Conservation (phyloP, 2,329 filamentous ascomycete genomes). For the Fusarium sp. region DNA sequence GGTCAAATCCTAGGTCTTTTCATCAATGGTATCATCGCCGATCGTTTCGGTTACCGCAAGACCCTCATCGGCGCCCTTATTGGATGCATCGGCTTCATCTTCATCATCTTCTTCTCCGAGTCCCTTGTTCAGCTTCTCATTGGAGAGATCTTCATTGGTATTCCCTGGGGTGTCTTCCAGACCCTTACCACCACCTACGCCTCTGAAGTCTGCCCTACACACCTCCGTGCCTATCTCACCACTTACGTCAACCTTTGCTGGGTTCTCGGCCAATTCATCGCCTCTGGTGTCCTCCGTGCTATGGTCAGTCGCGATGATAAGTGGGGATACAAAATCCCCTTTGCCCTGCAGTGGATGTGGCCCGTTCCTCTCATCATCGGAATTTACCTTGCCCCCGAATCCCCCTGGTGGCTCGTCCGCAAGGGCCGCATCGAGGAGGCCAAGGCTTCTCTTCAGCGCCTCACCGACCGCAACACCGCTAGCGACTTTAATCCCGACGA, state of each 20-base stretch:
- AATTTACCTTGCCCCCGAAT: slow-evolving; percentile 61
- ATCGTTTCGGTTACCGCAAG: slow-evolving; percentile 61
- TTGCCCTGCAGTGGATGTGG: slow-evolving; percentile 64
- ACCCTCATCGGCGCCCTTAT: slow-evolving; percentile 60
- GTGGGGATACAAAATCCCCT: slow-evolving; percentile 63
- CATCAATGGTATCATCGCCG: slow-evolving; percentile 61
- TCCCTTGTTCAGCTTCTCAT: slow-evolving; percentile 57
- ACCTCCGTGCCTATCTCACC: slow-evolving; percentile 63
- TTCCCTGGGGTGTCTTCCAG: slow-evolving; percentile 63
- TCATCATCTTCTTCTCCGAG: slow-evolving; percentile 62
- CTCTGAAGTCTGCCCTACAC: slow-evolving; percentile 60
- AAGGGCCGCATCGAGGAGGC: slow-evolving; percentile 56
- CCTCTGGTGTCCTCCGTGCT: slow-evolving; percentile 58
- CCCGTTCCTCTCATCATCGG: slow-evolving; percentile 59
- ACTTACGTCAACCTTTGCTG: slow-evolving; percentile 65
- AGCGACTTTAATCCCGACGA: slow-evolving; percentile 56
- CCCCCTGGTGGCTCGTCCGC: slow-evolving; percentile 64
- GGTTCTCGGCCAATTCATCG: slow-evolving; percentile 62
- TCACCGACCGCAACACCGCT: slow-evolving; percentile 55
- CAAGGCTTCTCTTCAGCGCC: slow-evolving; percentile 54
- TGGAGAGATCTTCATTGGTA: slow-evolving; percentile 61
- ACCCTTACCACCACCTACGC: slow-evolving; percentile 63
- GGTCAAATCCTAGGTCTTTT: slow-evolving; percentile 66
- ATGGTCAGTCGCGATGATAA: slow-evolving; percentile 55
- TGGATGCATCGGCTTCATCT: slow-evolving; percentile 59